phyloP scores from a whole-genome alignment of 2,329 filamentous ascomycete species.

The Neofusicoccum umdonicola region DNA sequence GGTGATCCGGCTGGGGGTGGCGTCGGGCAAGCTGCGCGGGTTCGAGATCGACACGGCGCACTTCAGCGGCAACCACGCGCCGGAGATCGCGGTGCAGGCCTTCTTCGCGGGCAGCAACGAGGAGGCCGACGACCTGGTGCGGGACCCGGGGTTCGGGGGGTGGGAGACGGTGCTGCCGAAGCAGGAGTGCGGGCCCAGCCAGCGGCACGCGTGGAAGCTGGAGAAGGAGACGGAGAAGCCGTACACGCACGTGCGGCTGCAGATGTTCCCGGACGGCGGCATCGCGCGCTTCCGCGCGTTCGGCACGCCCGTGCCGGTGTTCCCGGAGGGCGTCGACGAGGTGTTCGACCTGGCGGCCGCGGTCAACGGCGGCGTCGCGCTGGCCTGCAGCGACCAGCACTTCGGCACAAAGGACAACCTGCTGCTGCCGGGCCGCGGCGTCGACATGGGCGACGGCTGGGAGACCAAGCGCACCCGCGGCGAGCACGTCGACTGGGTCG shows the following conservation, averaged over 20 bases:
- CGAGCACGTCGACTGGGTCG: constrained; percentile 77
- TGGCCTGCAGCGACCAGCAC: constrained; percentile 78
- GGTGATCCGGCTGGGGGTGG: constrained; percentile 57
- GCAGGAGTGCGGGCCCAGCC: constrained; percentile 71
- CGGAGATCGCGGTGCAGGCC: constrained; percentile 74
- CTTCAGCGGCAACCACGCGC: constrained; percentile 81
- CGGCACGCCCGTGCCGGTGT: constrained; percentile 72
- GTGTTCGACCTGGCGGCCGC: constrained; percentile 75
- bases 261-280: constrained; percentile 84
- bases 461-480: constrained; percentile 74
- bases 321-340: constrained; percentile 63
- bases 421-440: constrained; percentile 72
- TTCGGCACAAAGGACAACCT: constrained; percentile 80
- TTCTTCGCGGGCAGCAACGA: constrained; percentile 58
- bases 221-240: constrained; percentile 56
- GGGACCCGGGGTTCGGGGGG: constrained; percentile 35
- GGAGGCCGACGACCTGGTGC: constrained; percentile 57
- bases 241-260: constrained; percentile 76
- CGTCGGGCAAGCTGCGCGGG: constrained; percentile 69
- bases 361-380: constrained; percentile 73
- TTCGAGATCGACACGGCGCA: constrained; percentile 78
- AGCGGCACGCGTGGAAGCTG: constrained; percentile 72
- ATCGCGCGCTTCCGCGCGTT: constrained; percentile 79
- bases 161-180: constrained; percentile 72
- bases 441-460: constrained; percentile 88